These are phyloP conservation scores for Paracamarosporium sp. DNA, from an alignment of 2,329 filamentous ascomycete genomes.

Conservation along the genomic window DNA sequence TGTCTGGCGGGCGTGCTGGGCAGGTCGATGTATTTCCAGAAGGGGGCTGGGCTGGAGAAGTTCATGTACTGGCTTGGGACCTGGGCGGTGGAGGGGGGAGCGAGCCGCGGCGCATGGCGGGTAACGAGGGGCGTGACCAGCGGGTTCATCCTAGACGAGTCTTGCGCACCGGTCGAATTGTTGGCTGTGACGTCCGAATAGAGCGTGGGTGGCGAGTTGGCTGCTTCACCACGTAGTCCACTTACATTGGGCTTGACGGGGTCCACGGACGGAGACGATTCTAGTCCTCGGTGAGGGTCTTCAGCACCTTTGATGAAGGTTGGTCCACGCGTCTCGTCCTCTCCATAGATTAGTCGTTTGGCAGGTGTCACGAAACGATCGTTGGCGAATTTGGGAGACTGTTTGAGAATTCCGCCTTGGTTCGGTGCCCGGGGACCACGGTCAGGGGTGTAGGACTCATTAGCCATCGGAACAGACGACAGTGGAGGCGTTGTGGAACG, in stretches of 20 bases:
- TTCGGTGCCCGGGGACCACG: conserved; percentile 54
- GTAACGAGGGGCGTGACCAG: conserved; percentile 73
- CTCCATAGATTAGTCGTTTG: conserved; percentile 40
- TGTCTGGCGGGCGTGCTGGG: conserved; percentile 71
- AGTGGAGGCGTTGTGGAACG: conserved; percentile 57
- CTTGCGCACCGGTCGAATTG: conserved; percentile 35
- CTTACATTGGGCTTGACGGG: conserved; percentile 38
- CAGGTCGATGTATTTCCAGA: conserved; percentile 86
- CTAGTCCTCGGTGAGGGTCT: conserved; percentile 27
- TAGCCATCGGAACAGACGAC: conserved; percentile 55
- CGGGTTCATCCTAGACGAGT: conserved; percentile 35
- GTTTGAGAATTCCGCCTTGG: conserved; percentile 31
- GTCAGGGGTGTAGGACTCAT: conserved; percentile 62
- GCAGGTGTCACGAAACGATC: conserved; percentile 42
- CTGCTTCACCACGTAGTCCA: conserved; percentile 40
- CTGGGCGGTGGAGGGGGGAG: conserved; percentile 80
- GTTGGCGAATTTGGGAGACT: conserved; percentile 37
- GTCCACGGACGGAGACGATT: conserved; percentile 40
- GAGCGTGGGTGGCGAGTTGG: conserved; percentile 45
- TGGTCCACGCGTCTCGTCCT: conserved; percentile 27
- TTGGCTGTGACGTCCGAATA: conserved; percentile 44
- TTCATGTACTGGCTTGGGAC: conserved; percentile 86
- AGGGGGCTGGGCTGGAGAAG: conserved; percentile 82
- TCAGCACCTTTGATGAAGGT: conserved; percentile 31
- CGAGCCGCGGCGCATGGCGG: conserved; percentile 75